Percentiles rank a stretch among this genome's conserved stretches.
These are phyloP conservation scores for Citrus glauca DNA, from an alignment of 345 rosid genomes.

Conservation along the genomic window DNA sequence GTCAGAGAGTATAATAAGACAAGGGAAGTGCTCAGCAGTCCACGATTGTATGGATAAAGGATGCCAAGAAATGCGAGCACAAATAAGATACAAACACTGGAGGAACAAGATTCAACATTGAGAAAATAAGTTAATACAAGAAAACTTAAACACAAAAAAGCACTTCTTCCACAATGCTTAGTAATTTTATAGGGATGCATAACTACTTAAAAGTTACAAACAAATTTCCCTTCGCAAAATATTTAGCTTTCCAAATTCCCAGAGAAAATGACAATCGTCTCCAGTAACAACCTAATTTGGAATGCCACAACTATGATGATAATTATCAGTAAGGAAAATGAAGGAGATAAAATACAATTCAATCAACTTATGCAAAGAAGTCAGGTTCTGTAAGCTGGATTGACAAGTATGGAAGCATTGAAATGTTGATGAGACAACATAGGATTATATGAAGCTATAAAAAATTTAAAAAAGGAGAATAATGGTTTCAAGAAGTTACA, in stretches of 20 bases:
- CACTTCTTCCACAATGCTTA: background rate
- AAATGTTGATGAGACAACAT: background rate
- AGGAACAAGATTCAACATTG: conserved; percentile 19
- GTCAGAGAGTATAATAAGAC: conserved; percentile 53
- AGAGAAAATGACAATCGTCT: background rate
- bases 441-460: background rate
- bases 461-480: background rate
- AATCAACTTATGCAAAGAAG: background rate
- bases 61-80: conserved; percentile 55
- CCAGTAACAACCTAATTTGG: background rate
- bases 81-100: conserved; percentile 53
- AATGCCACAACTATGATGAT: background rate
- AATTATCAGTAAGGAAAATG: background rate
- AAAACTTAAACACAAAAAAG: background rate
- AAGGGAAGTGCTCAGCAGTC: conserved; percentile 52
- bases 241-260: background rate
- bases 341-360: background rate
- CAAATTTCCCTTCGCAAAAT: background rate
- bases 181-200: background rate
- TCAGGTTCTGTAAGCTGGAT: background rate
- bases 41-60: conserved; percentile 73
- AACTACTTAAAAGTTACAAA: background rate
- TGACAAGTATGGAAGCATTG: background rate
- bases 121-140: background rate
- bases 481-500: conserved; percentile 40